Evolutionary conservation across 306 rosid species (phyloP).

Genomic region (Malus asiatica): DNA sequence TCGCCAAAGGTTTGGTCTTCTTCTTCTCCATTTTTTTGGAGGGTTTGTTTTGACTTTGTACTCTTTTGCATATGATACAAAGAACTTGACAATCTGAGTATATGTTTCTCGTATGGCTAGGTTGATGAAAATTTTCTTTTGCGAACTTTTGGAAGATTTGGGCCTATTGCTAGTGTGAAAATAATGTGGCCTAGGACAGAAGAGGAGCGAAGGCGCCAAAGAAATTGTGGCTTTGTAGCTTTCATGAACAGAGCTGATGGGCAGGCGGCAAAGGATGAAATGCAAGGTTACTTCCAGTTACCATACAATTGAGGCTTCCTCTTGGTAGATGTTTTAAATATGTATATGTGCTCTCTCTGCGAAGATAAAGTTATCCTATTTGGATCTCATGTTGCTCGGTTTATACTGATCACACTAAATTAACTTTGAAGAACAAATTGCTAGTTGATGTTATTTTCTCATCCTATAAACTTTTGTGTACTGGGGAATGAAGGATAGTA

Average conservation of each 20-base stretch:
- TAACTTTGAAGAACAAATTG: not conserved
- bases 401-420: not conserved
- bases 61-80: not conserved
- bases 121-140: conserved; percentile 97
- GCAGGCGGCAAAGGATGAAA: conserved; percentile 98
- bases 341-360: not conserved
- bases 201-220: conserved; percentile 96
- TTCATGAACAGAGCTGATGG: conserved; percentile 99
- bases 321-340: not conserved
- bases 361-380: not conserved
- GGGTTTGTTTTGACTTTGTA: not conserved
- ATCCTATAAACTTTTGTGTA: not conserved
- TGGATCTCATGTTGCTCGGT: not conserved
- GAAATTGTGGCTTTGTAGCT: conserved; percentile 99
- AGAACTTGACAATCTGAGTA: conserved; percentile 15
- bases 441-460: not conserved
- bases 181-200: conserved; percentile 99
- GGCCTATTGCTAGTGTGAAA: conserved; percentile 99
- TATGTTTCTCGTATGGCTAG: conserved; percentile 30
- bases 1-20: conserved; percentile 66
- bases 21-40: not conserved
- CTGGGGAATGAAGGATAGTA: conserved; percentile 2
- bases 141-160: conserved; percentile 98
- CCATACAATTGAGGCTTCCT: not conserved
- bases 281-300: conserved; percentile 61